phyloP scores from a whole-genome alignment of 2,329 filamentous ascomycete genomes.

The Diplodia sapinea region DNA sequence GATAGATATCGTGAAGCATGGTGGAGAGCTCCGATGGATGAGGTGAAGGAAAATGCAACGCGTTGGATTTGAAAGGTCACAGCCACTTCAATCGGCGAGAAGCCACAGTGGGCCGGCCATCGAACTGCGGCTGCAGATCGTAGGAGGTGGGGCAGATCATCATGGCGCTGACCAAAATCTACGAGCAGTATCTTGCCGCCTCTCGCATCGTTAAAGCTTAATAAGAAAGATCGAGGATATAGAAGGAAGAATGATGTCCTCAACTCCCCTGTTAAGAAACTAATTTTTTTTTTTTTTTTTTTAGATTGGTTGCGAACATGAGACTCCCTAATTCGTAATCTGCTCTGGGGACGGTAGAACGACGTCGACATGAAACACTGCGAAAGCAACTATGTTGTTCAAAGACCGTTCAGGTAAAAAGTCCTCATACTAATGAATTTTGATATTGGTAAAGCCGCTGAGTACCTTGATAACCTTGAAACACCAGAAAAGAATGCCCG shows the following conservation, averaged over 20 bases:
- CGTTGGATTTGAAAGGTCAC: background rate
- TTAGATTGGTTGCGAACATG: too few relatives aligned
- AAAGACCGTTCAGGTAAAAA: background rate
- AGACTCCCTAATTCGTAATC: too few relatives aligned
- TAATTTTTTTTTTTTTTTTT: too few relatives aligned
- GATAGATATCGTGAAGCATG: too few relatives aligned
- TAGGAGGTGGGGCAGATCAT: background rate
- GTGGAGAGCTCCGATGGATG: too few relatives aligned
- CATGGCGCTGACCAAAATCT: background rate
- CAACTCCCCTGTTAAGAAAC: too few relatives aligned
- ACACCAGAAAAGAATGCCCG: conserved; percentile 6
- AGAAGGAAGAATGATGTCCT: background rate
- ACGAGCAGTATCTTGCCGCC: background rate
- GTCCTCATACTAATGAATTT: background rate
- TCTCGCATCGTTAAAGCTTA: too few relatives aligned
- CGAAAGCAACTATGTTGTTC: background rate
- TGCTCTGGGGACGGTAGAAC: background rate
- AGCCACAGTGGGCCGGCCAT: background rate
- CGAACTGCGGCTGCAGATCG: background rate
- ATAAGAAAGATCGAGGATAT: background rate
- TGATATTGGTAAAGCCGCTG: background rate
- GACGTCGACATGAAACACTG: background rate
- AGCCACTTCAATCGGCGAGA: background rate
- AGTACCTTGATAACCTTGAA: background rate
- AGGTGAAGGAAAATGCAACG: too few relatives aligned